phyloP scores from a whole-genome alignment of 768 basidiomycete species.

The Fibroporia radiculosa region DNA sequence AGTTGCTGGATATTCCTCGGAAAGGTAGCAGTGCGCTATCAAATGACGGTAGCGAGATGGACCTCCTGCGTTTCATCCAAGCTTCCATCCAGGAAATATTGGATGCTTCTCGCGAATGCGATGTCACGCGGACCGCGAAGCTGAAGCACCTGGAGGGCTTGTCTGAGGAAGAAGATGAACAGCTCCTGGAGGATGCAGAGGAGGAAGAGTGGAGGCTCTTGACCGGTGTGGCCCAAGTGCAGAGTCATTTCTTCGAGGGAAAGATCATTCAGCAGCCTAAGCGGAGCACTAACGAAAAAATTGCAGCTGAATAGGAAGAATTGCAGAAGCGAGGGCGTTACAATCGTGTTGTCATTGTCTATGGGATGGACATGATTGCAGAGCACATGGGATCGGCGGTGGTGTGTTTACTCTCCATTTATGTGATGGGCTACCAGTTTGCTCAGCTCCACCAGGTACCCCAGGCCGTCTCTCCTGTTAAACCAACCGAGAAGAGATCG shows the following conservation, averaged over 20 bases:
- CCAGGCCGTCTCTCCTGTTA: slow-evolving; percentile 9
- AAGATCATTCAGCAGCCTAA: slow-evolving; percentile 22
- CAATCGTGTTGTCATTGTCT: slow-evolving; percentile 31
- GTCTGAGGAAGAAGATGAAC: slow-evolving; percentile 17
- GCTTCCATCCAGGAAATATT: slow-evolving; percentile 39
- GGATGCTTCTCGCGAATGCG: slow-evolving; percentile 35
- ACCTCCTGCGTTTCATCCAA: slow-evolving; percentile 35
- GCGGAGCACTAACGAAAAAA: slow-evolving; percentile 28
- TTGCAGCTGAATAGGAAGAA: slow-evolving; percentile 38
- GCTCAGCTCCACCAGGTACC: too few species aligned
- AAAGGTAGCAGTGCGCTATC: slow-evolving; percentile 51
- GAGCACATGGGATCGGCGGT: slow-evolving; percentile 21
- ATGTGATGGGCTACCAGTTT: neutral
- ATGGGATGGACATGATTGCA: slow-evolving; percentile 28
- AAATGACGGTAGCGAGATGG: slow-evolving; percentile 29
- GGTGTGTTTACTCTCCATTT: slow-evolving; percentile 17
- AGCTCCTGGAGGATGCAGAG: slow-evolving; percentile 35
- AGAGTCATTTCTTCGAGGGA: slow-evolving; percentile 53
- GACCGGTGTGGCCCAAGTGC: slow-evolving; percentile 50
- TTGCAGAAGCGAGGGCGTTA: slow-evolving; percentile 36
- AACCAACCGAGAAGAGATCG: slow-evolving; percentile 24
- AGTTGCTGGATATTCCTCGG: slow-evolving; percentile 49
- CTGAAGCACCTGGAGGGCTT: slow-evolving; percentile 33
- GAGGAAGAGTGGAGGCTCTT: slow-evolving; percentile 46
- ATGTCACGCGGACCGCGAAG: slow-evolving; percentile 35